These are phyloP conservation scores for Paramecium pentaurelia DNA, from an alignment of 73 alveolate species.

Conservation along the genomic window DNA sequence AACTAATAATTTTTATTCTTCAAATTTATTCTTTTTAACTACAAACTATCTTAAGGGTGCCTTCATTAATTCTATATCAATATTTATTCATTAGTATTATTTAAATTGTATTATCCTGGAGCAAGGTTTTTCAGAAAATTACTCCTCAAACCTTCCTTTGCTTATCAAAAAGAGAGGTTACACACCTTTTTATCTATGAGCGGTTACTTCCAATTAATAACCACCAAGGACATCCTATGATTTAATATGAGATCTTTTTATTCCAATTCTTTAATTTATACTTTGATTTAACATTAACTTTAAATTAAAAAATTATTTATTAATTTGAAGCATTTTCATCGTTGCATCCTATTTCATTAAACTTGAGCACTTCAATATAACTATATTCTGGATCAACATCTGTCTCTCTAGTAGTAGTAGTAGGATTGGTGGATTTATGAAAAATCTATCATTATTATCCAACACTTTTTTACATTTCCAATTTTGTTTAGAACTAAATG, in stretches of 20 bases:
- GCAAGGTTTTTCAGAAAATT: not conserved
- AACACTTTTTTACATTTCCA: not conserved
- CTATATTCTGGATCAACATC: constrained; percentile 17
- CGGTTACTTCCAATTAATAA: not conserved
- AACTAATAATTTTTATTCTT: not conserved
- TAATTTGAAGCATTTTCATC: constrained; percentile 43
- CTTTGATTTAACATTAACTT: not conserved
- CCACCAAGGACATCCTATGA: not conserved
- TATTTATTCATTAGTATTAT: not conserved
- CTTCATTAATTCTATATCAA: not conserved
- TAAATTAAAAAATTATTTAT: not conserved
- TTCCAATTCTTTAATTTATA: not conserved
- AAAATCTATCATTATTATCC: constrained; percentile 2
- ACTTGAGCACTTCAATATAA: not conserved
- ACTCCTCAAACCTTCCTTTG: not conserved
- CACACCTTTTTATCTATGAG: not conserved
- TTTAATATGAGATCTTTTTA: not conserved
- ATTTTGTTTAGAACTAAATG: not conserved
- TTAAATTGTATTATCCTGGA: not conserved
- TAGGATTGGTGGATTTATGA: not conserved
- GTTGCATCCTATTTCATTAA: constrained; percentile 29
- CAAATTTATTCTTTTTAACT: constrained; percentile 9
- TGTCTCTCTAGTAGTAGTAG: not conserved
- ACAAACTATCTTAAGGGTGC: constrained; percentile 48
- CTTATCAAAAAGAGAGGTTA: not conserved